Conservation (phyloP, 2,329 filamentous ascomycete genomes). For the Hymenoscyphus scutula region DNA sequence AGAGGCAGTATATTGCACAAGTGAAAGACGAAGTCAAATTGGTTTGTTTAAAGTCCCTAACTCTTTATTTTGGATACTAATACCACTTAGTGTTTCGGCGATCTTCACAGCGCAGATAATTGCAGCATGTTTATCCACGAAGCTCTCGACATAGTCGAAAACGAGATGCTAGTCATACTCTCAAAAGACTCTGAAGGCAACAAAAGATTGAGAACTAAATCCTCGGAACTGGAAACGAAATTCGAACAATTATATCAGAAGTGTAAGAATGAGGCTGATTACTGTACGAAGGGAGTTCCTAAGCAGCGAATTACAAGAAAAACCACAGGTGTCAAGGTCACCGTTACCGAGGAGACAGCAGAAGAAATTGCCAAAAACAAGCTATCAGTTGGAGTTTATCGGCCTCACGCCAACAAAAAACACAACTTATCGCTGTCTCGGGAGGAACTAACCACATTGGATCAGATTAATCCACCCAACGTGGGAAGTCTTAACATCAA, state of each 20-base stretch:
- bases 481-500: not conserved
- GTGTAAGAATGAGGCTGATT: not conserved
- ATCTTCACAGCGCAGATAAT: not conserved
- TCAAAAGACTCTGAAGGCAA: not conserved
- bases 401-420: not conserved
- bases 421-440: not conserved
- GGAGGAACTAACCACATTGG: not conserved
- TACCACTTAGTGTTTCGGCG: not conserved
- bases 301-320: not conserved
- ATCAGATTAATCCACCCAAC: not conserved
- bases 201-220: not conserved
- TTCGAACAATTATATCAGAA: not conserved
- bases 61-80: not conserved
- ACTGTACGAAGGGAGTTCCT: not conserved
- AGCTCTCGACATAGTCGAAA: constrained; percentile 13
- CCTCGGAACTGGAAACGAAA: not conserved
- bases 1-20: not conserved
- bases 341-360: not conserved
- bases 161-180: constrained; percentile 10
- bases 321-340: not conserved
- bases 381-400: not conserved
- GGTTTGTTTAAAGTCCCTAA: not conserved
- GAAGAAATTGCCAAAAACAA: not conserved
- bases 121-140: constrained; percentile 12
- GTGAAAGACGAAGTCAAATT: not conserved